phyloP scores from a whole-genome alignment of 139 green algal genomes.

The Nannochloris sp. region DNA sequence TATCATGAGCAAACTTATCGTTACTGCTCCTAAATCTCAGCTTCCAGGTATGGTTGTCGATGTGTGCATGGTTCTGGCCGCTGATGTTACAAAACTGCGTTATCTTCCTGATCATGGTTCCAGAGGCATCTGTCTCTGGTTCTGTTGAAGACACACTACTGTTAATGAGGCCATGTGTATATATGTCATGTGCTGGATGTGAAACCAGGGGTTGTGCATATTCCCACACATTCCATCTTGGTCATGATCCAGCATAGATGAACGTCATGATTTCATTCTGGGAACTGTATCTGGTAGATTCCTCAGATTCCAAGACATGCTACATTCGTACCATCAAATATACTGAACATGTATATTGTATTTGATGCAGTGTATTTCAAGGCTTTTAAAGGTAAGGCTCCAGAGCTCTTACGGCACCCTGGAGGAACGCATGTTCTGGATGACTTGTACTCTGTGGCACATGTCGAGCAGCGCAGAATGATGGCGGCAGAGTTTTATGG shows the following conservation, averaged over 20 bases:
- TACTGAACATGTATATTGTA: slow-evolving; percentile 4
- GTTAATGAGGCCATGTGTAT: slow-evolving; percentile 19
- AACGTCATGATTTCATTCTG: slow-evolving; percentile 12
- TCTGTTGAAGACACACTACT: slow-evolving; percentile 15
- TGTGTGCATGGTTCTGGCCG: slow-evolving; percentile 13
- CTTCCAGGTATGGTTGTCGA: slow-evolving; percentile 36
- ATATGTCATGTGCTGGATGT: slow-evolving; percentile 26
- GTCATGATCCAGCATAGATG: slow-evolving; percentile 55
- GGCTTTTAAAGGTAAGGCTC: slow-evolving; percentile 57
- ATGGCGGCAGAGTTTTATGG: slow-evolving; percentile 74
- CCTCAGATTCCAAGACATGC: slow-evolving; percentile 9
- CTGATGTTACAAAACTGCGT: slow-evolving; percentile 56
- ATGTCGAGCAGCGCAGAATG: slow-evolving; percentile 39
- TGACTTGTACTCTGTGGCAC: slow-evolving; percentile 61
- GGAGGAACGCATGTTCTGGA: slow-evolving; percentile 65
- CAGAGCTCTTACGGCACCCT: slow-evolving; percentile 73
- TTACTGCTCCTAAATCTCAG: slow-evolving; percentile 45
- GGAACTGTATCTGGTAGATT: neutral
- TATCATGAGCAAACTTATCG: slow-evolving; percentile 71
- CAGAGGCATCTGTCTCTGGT: neutral
- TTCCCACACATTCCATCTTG: neutral
- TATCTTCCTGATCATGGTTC: slow-evolving; percentile 45
- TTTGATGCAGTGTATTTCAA: slow-evolving; percentile 44
- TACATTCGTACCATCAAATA: slow-evolving; percentile 4
- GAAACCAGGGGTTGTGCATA: slow-evolving; percentile 29